Base-by-base conservation (phyloP, 192 early-diverging fungal species). In the Coemansia sp. region DNA sequence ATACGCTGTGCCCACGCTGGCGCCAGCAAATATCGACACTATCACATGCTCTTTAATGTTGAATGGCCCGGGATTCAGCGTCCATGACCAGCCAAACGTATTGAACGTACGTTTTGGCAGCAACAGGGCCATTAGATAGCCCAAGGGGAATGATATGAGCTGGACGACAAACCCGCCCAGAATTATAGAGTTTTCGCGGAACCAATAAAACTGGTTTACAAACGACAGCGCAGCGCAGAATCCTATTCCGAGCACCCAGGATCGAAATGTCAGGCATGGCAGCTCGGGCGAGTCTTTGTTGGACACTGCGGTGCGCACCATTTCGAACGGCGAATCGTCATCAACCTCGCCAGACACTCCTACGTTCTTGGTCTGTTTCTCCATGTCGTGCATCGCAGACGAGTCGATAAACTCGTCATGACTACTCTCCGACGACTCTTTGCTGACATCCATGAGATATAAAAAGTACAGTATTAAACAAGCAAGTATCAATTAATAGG, bases 41-140 rank as follows among this genome's bases (percentile, higher is more conserved):
- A 96, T 81, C 2, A 89, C 92, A 65, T 94, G 91, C 63, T 94
- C 94, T 68, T 97, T 97, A 62, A 93, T 87, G 62, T 82, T 87
- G 82, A 94, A 95, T 10, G 89, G 93, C 0, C 93, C 94, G 0
- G 90, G 89, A 60, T 95, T 95, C 31, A 93, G 83, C n/a, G 79
- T 54, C 79, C 79, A 82, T 26, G 72, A 55, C 60, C 59, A 75
- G 15, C 85, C 78, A 65, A 87, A 86, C 1, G 84, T 50, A 20
- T 57, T 48, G 56, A 87, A 70, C 15, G 71, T 81, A 15, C 67
- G 64, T 11, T 74, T 76, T 14, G 90, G 90, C 51, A 93, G 62
- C 14, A 87, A 59, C 19, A 75, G 63, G 8, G 88, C 90, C 68
- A 90, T 62, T 17, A 91, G 53, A 4, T 81, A 74, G 1, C 94